These are phyloP conservation scores for Polymyxa betae DNA, from an alignment of 208 protist species.

Conservation along the genomic window DNA sequence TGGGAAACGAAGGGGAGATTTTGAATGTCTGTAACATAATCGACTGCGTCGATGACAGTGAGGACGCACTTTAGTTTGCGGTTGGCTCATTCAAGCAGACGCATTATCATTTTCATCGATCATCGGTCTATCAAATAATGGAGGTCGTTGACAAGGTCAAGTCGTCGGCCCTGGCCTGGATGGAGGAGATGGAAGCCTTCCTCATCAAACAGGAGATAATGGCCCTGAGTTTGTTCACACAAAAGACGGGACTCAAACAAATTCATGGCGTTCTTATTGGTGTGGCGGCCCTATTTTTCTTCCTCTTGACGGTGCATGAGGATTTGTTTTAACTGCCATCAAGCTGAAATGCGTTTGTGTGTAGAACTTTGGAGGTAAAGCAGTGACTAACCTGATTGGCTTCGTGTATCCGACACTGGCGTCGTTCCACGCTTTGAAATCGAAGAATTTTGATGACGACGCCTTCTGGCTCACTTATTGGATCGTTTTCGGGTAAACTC, in stretches of 20 bases:
- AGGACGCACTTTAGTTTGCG: too few species aligned
- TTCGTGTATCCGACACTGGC: slow-evolving; percentile 12
- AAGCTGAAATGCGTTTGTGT: not conserved
- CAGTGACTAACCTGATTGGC: slow-evolving; percentile 1
- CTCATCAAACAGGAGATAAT: not conserved
- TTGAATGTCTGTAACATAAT: too few species aligned
- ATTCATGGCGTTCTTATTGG: not conserved
- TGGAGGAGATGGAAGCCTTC: not conserved
- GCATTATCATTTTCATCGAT: too few species aligned
- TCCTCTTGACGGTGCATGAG: not conserved
- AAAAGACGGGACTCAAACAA: not conserved
- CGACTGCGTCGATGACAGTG: too few species aligned
- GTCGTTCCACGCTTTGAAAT: slow-evolving; percentile 39
- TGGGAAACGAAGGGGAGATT: too few species aligned
- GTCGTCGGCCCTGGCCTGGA: not conserved
- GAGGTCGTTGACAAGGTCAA: not conserved
- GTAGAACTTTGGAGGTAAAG: slow-evolving; percentile 17
- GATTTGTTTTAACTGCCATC: not conserved
- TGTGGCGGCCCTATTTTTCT: not conserved
- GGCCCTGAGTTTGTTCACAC: not conserved
- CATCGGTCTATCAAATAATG: too few species aligned
- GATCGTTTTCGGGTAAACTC: slow-evolving; percentile 21
- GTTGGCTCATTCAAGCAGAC: too few species aligned
- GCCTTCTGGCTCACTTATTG: slow-evolving; percentile 32
- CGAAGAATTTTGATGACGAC: slow-evolving; percentile 20